Percentiles rank a stretch among this genome's conserved stretches.
Conservation (phyloP, 2,329 filamentous ascomycete genomes). For the Hypoxylon sp. region DNA sequence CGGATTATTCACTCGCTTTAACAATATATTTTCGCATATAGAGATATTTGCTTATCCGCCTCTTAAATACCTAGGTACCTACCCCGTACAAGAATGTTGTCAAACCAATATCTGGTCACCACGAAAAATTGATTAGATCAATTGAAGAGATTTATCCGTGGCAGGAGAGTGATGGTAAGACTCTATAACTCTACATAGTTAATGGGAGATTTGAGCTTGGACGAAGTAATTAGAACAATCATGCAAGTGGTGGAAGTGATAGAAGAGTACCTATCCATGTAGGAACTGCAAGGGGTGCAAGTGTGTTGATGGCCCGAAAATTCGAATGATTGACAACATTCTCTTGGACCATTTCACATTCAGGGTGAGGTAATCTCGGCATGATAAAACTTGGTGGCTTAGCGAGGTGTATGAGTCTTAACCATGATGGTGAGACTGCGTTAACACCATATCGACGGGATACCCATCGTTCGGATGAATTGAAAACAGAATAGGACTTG, state of each 20-base stretch:
- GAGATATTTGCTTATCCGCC: neutral
- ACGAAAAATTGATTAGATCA: slow-evolving; percentile 46
- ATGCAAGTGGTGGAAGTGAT: too few species aligned
- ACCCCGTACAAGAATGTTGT: slow-evolving; percentile 44
- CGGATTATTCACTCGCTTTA: neutral
- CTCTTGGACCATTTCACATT: too few species aligned
- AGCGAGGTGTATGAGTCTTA: neutral
- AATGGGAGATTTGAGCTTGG: too few species aligned
- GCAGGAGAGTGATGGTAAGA: slow-evolving; percentile 38
- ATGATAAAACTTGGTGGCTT: neutral
- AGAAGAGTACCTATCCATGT: too few species aligned
- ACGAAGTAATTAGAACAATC: too few species aligned
- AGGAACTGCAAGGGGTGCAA: too few species aligned
- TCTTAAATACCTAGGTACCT: slow-evolving; percentile 8
- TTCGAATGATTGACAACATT: too few species aligned
- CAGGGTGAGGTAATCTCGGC: neutral
- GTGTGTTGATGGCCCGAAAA: too few species aligned
- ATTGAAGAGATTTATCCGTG: slow-evolving; percentile 44
- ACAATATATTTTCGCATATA: too few species aligned
- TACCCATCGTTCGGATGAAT: neutral
- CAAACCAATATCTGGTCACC: slow-evolving; percentile 45
- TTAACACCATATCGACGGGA: too few species aligned
- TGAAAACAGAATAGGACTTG: neutral
- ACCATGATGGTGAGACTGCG: too few species aligned
- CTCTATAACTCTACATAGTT: too few species aligned